These are phyloP conservation scores for Trichophyton rubrum DNA, from an alignment of 2,329 filamentous ascomycete genomes.

Conservation along the genomic window DNA sequence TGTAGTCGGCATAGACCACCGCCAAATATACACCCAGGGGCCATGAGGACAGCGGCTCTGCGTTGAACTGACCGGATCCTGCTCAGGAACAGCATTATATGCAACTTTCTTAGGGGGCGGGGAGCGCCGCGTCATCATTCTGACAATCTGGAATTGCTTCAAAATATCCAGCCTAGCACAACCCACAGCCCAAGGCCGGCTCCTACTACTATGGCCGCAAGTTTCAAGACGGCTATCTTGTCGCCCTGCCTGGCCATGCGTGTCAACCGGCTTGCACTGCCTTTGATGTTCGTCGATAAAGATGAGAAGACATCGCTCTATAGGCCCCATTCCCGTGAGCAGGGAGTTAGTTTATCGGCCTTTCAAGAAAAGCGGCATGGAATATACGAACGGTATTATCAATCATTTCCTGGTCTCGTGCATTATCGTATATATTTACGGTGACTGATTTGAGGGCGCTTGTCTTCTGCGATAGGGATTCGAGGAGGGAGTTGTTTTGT, in stretches of 20 bases:
- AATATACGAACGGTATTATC: conserved; percentile 63
- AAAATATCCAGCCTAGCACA: conserved; percentile 50
- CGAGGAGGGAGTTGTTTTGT: conserved; percentile 90
- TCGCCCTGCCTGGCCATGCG: conserved; percentile 88
- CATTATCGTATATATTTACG: conserved; percentile 95
- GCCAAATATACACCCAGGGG: too few species aligned
- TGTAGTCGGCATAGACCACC: too few species aligned
- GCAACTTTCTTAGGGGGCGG: neutral
- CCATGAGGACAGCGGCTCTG: too few species aligned
- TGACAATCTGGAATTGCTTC: conserved; percentile 19
- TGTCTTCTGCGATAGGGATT: conserved; percentile 83
- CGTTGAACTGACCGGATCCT: too few species aligned
- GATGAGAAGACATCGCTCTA: conserved; percentile 83
- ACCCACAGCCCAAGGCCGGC: conserved; percentile 66
- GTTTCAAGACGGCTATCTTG: conserved; percentile 78
- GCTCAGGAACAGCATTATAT: neutral
- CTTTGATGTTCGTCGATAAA: conserved; percentile 70
- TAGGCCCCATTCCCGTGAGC: neutral
- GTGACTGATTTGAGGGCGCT: conserved; percentile 86
- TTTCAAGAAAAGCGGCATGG: neutral
- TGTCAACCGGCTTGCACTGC: conserved; percentile 67
- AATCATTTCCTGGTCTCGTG: conserved; percentile 73
- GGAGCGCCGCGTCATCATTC: too few species aligned
- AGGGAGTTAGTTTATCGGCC: neutral
- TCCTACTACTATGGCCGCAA: conserved; percentile 69